Evolutionary conservation across 2,329 filamentous ascomycete species (phyloP).

Genomic region (Aspergillus neoniger): DNA sequence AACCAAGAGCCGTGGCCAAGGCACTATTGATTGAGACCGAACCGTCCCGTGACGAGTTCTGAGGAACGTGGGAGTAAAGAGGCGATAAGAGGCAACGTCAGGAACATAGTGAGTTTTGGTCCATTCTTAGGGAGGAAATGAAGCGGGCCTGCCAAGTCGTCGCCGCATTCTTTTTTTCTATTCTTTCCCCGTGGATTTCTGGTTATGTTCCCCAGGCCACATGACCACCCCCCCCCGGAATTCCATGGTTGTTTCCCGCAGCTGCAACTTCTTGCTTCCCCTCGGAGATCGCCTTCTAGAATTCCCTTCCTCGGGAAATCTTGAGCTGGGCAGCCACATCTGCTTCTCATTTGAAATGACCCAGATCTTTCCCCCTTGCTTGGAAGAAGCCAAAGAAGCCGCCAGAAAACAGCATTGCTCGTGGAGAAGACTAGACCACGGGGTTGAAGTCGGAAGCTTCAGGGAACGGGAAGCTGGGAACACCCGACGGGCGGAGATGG

Average conservation of each 20-base stretch:
- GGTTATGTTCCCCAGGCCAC: background rate
- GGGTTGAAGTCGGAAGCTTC: background rate
- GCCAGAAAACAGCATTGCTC: background rate
- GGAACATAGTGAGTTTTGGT: background rate
- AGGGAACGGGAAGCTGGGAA: background rate
- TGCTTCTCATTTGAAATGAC: background rate
- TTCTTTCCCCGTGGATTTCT: too few species aligned
- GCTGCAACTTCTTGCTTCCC: background rate
- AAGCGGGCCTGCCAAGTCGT: background rate
- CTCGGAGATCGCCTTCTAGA: background rate
- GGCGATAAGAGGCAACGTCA: background rate
- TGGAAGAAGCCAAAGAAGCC: background rate
- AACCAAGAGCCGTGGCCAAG: slow-evolving; percentile 27
- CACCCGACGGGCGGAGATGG: slow-evolving; percentile 1
- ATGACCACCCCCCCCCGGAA: background rate
- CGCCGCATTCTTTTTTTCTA: background rate
- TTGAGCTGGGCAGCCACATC: background rate
- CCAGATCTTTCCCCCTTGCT: background rate
- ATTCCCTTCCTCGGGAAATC: background rate
- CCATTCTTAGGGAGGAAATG: background rate
- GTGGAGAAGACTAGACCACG: background rate
- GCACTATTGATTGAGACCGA: slow-evolving; percentile 7
- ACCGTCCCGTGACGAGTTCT: slow-evolving; percentile 16
- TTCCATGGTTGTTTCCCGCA: background rate
- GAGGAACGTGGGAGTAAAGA: background rate